phyloP scores from a whole-genome alignment of 2,329 filamentous ascomycete species.

The Nectriaceae sp. region DNA sequence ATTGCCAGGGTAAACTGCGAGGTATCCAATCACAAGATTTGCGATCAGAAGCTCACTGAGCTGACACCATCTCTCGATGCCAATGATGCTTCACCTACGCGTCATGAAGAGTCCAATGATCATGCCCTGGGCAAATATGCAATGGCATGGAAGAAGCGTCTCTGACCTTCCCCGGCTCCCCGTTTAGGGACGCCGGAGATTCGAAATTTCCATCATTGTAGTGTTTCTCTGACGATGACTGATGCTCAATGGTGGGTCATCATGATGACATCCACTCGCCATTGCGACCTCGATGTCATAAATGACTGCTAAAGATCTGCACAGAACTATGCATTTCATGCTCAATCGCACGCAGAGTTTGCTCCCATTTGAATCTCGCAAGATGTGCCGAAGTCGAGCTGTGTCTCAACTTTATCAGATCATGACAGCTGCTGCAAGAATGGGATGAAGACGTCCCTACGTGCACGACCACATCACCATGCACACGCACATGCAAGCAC shows the following conservation, averaged over 20 bases:
- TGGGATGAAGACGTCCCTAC: too few species aligned
- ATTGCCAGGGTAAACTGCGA: not conserved
- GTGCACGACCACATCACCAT: not conserved
- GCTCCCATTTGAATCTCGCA: too few species aligned
- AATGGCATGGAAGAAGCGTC: not conserved
- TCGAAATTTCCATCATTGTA: not conserved
- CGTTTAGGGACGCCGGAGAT: not conserved
- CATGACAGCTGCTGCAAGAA: too few species aligned
- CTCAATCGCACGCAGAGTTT: too few species aligned
- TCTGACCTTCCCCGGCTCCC: not conserved
- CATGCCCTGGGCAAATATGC: not conserved
- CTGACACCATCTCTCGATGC: not conserved
- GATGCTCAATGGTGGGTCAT: not conserved
- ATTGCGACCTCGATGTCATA: not conserved
- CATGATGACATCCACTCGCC: not conserved
- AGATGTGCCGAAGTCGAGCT: not conserved
- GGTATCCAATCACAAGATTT: slow-evolving; percentile 7
- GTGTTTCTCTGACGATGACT: not conserved
- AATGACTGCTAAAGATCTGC: too few species aligned
- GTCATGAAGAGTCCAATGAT: not conserved
- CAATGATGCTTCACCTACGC: not conserved
- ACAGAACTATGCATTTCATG: too few species aligned
- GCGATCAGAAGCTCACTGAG: slow-evolving; percentile 5
- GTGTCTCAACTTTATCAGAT: too few species aligned
- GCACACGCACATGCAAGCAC: slow-evolving; percentile 7